A percentile compares a stretch with the other conserved stretches of the same genome.
Evolutionary conservation across 345 rosid genomes (phyloP).

Genomic region (Lepidium africanum): DNA sequence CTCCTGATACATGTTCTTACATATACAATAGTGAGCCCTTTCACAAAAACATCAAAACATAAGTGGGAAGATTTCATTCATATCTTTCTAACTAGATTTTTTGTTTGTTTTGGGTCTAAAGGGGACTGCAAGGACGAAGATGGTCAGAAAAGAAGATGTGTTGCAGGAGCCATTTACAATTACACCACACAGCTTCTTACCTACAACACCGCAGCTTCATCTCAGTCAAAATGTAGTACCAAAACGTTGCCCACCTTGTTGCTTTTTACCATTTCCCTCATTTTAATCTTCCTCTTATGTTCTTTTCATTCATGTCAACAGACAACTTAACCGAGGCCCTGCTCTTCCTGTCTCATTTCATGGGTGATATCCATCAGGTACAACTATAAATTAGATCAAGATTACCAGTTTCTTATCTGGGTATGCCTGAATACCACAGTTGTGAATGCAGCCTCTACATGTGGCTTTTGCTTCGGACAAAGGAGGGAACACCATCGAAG

Average conservation of each 20-base stretch:
- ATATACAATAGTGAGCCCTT: conserved; percentile 40
- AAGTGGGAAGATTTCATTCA: not conserved
- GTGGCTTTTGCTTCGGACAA: conserved; percentile 65
- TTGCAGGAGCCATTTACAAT: conserved; percentile 82
- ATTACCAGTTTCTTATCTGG: not conserved
- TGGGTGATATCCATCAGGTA: conserved; percentile 95
- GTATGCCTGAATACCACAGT: not conserved
- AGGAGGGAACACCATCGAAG: conserved; percentile 79
- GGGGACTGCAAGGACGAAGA: conserved; percentile 86
- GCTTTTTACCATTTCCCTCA: not conserved
- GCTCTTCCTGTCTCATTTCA: conserved; percentile 75
- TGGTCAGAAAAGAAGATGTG: conserved; percentile 61
- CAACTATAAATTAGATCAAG: not conserved
- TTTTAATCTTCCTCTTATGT: not conserved
- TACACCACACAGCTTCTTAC: conserved; percentile 85
- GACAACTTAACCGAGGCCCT: conserved; percentile 94
- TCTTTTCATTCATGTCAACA: conserved; percentile 11
- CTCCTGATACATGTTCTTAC: conserved; percentile 68
- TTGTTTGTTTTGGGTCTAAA: conserved; percentile 4
- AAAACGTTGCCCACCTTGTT: not conserved
- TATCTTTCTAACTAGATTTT: not conserved
- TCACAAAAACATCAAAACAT: not conserved
- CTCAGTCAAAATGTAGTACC: conserved; percentile 41
- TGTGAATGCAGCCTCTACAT: conserved; percentile 61
- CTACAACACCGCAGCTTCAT: conserved; percentile 35